These are phyloP conservation scores for Pisolithus albus DNA, from an alignment of 768 basidiomycete genomes.

Conservation along the genomic window DNA sequence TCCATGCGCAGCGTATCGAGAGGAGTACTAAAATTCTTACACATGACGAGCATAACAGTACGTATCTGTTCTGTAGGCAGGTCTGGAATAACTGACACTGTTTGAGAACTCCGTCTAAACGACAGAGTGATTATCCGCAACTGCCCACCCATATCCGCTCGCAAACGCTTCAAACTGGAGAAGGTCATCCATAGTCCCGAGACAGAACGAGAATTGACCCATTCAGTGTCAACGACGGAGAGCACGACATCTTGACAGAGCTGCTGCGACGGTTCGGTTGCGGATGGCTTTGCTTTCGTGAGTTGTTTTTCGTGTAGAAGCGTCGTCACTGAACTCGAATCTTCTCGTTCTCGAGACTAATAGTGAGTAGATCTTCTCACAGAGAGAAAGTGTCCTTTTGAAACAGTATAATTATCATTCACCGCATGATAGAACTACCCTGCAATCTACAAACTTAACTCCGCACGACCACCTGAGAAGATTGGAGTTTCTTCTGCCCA, in stretches of 20 bases:
- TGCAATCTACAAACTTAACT: background rate
- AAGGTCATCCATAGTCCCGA: conserved; percentile 63
- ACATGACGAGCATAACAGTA: conserved; percentile 69
- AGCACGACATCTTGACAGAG: background rate
- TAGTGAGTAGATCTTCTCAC: no score
- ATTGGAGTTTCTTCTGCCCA: conserved; percentile 14
- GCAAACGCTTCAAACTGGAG: conserved; percentile 71
- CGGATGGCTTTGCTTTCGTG: background rate
- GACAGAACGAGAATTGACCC: conserved; percentile 43
- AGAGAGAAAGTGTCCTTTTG: no score
- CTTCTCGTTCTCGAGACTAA: no score
- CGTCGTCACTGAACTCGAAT: background rate
- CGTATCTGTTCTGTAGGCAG: conserved; percentile 18
- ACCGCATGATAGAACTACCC: background rate
- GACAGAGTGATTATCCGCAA: conserved; percentile 76
- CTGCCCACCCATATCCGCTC: conserved; percentile 72
- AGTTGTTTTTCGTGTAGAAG: background rate
- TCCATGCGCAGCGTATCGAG: conserved; percentile 51
- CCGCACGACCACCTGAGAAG: background rate
- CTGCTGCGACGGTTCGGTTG: background rate
- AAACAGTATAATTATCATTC: background rate
- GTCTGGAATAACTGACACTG: conserved; percentile 5
- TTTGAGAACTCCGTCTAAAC: conserved; percentile 53
- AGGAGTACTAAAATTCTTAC: conserved; percentile 72
- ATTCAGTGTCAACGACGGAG: conserved; percentile 5